Evolutionary conservation across 2,329 filamentous ascomycete species (phyloP).

Genomic region (Paecilomyces fulvus): DNA sequence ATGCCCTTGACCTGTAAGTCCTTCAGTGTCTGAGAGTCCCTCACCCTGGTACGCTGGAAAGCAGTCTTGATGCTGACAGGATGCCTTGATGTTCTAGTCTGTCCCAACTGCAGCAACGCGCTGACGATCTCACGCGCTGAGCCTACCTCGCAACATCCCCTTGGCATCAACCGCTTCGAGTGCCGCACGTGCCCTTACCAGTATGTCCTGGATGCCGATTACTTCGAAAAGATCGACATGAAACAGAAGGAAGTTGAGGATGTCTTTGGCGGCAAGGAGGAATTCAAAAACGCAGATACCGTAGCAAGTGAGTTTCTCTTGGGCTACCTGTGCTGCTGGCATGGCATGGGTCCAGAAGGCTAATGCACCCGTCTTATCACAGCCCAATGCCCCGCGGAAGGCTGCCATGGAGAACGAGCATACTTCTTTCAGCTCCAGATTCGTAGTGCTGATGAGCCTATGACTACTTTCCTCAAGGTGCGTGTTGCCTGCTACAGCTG

Average conservation of each 20-base stretch:
- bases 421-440: conserved; percentile 98
- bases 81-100: conserved; percentile 27
- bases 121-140: conserved; percentile 38
- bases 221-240: conserved; percentile 73
- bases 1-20: conserved; percentile 34
- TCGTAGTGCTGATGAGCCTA: conserved; percentile 93
- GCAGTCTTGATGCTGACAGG: conserved; percentile 11
- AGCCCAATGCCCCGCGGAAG: conserved; percentile 74
- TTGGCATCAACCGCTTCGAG: conserved; percentile 69
- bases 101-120: conserved; percentile 42
- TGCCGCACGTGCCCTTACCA: conserved; percentile 95
- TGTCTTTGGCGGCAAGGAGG: conserved; percentile 78
- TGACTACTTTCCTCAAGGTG: conserved; percentile 93
- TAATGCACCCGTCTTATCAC: conserved; percentile 8
- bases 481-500: conserved; percentile 12
- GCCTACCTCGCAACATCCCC: conserved; percentile 27
- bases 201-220: conserved; percentile 67
- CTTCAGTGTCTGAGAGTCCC: conserved; percentile 9
- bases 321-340: not conserved
- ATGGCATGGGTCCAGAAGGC: conserved; percentile 1
- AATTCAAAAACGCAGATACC: conserved; percentile 89
- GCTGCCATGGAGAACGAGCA: conserved; percentile 73
- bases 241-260: conserved; percentile 81
- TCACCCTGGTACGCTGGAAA: not conserved
- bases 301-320: conserved; percentile 45